Evolutionary conservation across 257 asterid species (phyloP), one percentile per base, ranked within the genome.

Genomic region (Lycium ferocissimum): DNA sequence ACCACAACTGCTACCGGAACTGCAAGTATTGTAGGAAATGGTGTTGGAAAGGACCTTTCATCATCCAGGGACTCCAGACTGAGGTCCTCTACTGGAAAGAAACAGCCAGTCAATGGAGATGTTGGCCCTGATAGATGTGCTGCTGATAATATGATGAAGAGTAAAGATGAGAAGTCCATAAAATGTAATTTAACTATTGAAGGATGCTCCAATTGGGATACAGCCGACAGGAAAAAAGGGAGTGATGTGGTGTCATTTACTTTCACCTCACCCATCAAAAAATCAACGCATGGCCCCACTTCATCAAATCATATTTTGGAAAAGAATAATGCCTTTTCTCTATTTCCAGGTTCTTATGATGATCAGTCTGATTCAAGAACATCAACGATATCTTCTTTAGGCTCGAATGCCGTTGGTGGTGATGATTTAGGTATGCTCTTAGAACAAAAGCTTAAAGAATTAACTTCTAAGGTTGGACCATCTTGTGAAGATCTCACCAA

Each of bases 211-310:
- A 84, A 91, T 51, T 95, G 95, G 96, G 94, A 92, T 81, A 86
- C 86, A 84, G 80, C 89, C 84, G 98, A 91, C 85, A 90, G 89
- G 89, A 91, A 88, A 81, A 94, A 76, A 87, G 87, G 93, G 85
- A 85, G 82, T 84, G 98, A 97, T 88, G 96, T 97, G 7, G 98
- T 97, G 79, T 97, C 99, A 45, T 97, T 97, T 90, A 97, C 99
- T 84, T 97, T 97, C 87, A 92, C 96, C 72, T 97, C 99, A 72
- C 99, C 99, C 33, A 93, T 97, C 6, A 95, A 97, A 85, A 97
- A 92, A 84, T 79, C 94, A 17, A 87, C 89, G 62, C 83, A 90
- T 83, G 91, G 89, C 37, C 84, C 91, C 47, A 87, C 72, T 80
- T 88, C 92, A 67, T 85, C 90, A 57, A 88, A 89, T 63, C 90